Evolutionary conservation across 192 early-diverging fungal genomes (phyloP), one percentile per base, ranked within the genome.

Genomic region (Backusella macrospora): DNA sequence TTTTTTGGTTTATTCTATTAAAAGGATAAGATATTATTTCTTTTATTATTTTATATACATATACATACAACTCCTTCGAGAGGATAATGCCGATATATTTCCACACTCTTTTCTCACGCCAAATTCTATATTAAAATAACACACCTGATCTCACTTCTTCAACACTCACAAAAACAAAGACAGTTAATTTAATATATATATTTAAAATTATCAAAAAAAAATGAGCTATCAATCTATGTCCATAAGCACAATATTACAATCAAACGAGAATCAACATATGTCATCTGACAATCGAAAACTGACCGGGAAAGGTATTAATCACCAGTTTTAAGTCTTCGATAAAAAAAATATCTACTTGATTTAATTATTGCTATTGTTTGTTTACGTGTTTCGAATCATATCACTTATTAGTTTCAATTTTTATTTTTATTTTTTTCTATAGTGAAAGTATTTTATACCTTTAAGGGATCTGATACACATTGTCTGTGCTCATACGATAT

Each of bases 381-480:
- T 62, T 44, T 72, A 59, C 45, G 45, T 68, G 67, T 47, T 68
- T 68, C 67, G 26, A 68, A 47, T 18, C 7, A 29, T 29, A 15
- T 16, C 21, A 68, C 21, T 44, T 3, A 46, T 5, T 47, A 15
- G 15, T 40, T n/a, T 16, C 5, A 38, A 14, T 52, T 16, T 52
- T 70, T 16, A n/a, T n/a, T n/a, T 46, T n/a, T n/a, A n/a, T 52
- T 52, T 16, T 39, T 21, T 71, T 23, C 42, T 39, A 55, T 72
- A 72, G 71, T 72, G 29, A 72, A 72, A 63, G 44, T 72, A 18
- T 72, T 64, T 18, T 72, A 72, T 72, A 62, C 71, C 7, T 59
- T 72, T 18, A 72, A 72, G 47, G 71, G 71, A 6, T 62, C 52
- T 3, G 71, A 72, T 18, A 72, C 71, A 21, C 52, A 72, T 63